Base-by-base conservation (phyloP, 345 rosid genomes). In the Brassica carinata region DNA sequence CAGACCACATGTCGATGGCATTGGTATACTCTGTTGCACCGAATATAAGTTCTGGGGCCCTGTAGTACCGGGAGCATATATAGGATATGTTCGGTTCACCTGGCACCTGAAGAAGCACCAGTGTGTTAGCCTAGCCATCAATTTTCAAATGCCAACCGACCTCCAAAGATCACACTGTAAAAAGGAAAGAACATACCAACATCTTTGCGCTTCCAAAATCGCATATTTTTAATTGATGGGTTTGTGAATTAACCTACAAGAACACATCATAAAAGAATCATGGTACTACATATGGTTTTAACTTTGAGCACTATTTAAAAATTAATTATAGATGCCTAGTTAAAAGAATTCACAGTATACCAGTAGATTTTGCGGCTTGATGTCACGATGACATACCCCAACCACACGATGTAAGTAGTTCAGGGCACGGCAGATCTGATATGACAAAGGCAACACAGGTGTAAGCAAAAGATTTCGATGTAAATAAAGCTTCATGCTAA, bases 171-270 rank as follows among this genome's bases (percentile, higher is more conserved):
- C 55, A 38, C 38, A 81, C 10, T 62, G 66, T 5, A 15, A 34
- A 68, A 59, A 62, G 26, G 34, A 7, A 33, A 3, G 48, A 82
- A 82, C 88, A 70, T 92, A 96, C 99, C 98, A 96, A 85, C 89
- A 86, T 96, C 93, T 96, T 96, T 76, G 99, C 99, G 76, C 98
- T 96, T 30, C 99, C 99, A 73, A 94, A 96, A 84, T 96, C 99
- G 31, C 99, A 96, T 27, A 96, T 92, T 84, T 94, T 96, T 81
- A 96, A 77, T 84, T 92, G 94, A 79, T 92, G 97, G 13, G 91
- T 89, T 51, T 87, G 92, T 75, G 98, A 91, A 85, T 94, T 94
- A 74, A 94, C 99, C 99, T 93, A 88, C 67, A 78, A 72, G 74
- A 17, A 43, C 74, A 75, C 65, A 62, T 72, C 30, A 51, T n/a